These are phyloP conservation scores for Hysterium pulicare DNA, from an alignment of 2,329 filamentous ascomycete species.

Conservation along the genomic window DNA sequence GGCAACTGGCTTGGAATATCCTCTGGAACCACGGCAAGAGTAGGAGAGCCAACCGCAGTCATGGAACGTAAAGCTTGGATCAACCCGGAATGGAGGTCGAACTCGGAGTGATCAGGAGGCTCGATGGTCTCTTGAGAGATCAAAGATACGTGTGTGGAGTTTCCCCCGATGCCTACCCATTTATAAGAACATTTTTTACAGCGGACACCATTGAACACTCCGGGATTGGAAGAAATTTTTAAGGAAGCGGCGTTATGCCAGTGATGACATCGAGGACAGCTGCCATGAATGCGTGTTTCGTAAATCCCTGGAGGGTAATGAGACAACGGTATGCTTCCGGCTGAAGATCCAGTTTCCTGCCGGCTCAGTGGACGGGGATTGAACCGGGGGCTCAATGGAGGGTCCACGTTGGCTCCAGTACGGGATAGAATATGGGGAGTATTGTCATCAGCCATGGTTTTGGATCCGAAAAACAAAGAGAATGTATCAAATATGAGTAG, in stretches of 20 bases:
- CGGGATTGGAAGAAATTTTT: conserved; percentile 5
- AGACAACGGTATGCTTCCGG: conserved; percentile 5
- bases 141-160: conserved; percentile 10
- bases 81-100: conserved; percentile 1
- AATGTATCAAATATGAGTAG: too few relatives aligned
- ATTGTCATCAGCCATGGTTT: too few relatives aligned
- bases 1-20: background rate
- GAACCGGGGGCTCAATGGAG: background rate
- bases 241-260: conserved; percentile 8
- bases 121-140: conserved; percentile 7
- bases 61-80: conserved; percentile 5
- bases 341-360: background rate
- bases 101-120: background rate
- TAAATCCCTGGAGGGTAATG: conserved; percentile 3
- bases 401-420: too few relatives aligned
- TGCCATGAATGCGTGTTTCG: conserved; percentile 9
- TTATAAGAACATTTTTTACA: conserved; percentile 11
- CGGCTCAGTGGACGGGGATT: background rate
- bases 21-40: conserved; percentile 1
- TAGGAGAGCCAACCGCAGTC: conserved; percentile 8
- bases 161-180: conserved; percentile 12
- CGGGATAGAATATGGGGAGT: too few relatives aligned
- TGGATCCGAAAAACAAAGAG: too few relatives aligned
- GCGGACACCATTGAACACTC: conserved; percentile 8
- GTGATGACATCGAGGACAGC: conserved; percentile 11